Base-by-base conservation (phyloP, 306 rosid species). In the Cicer yamashitae region DNA sequence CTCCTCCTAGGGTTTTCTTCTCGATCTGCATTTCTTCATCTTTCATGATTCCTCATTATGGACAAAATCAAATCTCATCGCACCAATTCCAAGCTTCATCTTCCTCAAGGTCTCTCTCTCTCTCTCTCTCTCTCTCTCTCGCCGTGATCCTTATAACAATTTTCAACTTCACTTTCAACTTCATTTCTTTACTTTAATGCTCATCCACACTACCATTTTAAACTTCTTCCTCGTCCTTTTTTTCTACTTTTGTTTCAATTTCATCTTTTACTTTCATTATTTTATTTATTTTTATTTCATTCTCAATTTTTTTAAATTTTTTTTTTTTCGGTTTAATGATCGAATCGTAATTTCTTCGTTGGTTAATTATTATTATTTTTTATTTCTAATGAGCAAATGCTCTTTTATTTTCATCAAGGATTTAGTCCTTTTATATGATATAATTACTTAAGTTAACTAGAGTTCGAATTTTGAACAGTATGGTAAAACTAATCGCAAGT, bases 21-120 rank as follows among this genome's bases (percentile, higher is more conserved):
- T 51, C 80, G 50, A 75, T 84, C 87, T 67, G n/a, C 62, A 22
- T 72, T 57, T 20, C 76, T 40, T 70, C 53, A 2, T 71, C 67
- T 84, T 86, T 40, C 82, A 86, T 88, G 97, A 78, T 54, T 58
- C 80, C 53, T 48, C 79, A 0, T 7, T 5, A 87, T 92, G 96
- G 92, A 94, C 48, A 86, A 59, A 30, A 30, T 34, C 66, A 59
- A 84, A 58, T 64, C 82, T 59, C 91, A 89, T 69, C 78, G 60
- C 67, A 54, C 52, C 85, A 83, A 86, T 67, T 86, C 86, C 84
- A 82, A 75, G 69, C 13, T 79, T 53, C 34, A 74, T 84, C 66
- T 66, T 56, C 48, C 84, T 18, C 76, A 73, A 86, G 97, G 96
- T 91, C 41, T 5, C 78, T 3, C 81, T 3, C 69, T 50, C 63